These are phyloP conservation scores for Starmerella stellata DNA, from an alignment of 805 yeast species.

Conservation along the genomic window DNA sequence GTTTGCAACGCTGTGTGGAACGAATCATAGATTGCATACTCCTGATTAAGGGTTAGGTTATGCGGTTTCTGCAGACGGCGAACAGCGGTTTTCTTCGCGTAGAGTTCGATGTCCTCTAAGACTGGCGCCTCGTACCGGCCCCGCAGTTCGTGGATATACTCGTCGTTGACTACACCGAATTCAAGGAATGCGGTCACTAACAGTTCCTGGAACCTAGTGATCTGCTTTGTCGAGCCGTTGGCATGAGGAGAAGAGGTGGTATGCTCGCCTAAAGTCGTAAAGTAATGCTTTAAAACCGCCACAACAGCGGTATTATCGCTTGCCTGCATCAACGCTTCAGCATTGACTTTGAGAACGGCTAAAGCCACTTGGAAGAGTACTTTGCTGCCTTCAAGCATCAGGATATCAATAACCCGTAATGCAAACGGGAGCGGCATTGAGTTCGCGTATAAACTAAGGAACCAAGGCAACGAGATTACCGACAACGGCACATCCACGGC, in stretches of 20 bases:
- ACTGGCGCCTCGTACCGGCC: slow-evolving; percentile 56
- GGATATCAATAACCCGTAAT: slow-evolving; percentile 73
- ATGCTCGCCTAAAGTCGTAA: slow-evolving; percentile 48
- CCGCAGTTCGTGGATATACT: slow-evolving; percentile 49
- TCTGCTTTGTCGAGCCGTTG: slow-evolving; percentile 42
- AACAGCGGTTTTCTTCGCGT: slow-evolving; percentile 80
- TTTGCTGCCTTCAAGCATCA: slow-evolving; percentile 75
- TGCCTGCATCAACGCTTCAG: slow-evolving; percentile 58
- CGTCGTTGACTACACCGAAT: slow-evolving; percentile 63
- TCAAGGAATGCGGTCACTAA: slow-evolving; percentile 86
- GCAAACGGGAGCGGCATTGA: slow-evolving; percentile 93
- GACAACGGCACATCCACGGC: slow-evolving; percentile 75
- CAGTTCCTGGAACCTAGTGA: slow-evolving; percentile 75
- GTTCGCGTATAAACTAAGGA: slow-evolving; percentile 68
- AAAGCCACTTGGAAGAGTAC: slow-evolving; percentile 83
- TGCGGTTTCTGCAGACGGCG: slow-evolving; percentile 65
- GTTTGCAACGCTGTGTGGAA: slow-evolving; percentile 61
- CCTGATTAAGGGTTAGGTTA: slow-evolving; percentile 37
- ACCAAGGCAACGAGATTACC: slow-evolving; percentile 93
- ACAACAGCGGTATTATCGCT: slow-evolving; percentile 89
- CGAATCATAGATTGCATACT: slow-evolving; percentile 65
- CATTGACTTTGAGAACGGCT: slow-evolving; percentile 76
- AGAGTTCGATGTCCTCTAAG: slow-evolving; percentile 67
- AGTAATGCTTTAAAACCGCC: slow-evolving; percentile 66
- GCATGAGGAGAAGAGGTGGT: slow-evolving; percentile 60